Evolutionary conservation across 2,329 filamentous ascomycete species (phyloP), one percentile per base, ranked within the genome.

Genomic region (Torrubiella hemipterigena): DNA sequence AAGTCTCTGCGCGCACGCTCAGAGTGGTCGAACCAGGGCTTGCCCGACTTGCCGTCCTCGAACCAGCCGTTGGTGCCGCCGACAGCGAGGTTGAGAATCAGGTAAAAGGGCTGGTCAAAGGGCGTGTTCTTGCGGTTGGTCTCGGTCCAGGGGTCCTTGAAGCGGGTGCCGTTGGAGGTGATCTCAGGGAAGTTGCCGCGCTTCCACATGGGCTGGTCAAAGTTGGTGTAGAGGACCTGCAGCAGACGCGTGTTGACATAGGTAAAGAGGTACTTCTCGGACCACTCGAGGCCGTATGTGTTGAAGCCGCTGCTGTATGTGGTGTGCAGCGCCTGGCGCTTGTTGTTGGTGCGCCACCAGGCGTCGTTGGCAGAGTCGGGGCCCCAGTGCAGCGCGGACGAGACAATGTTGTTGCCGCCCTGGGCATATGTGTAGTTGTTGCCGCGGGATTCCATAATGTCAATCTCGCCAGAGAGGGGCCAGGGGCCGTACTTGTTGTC

Each of bases 61-160:
- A 91, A 93, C 82, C 82, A 93, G 22, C 83, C 83, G 42, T 86
- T 87, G 15, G 77, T 84, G 30, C 75, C 74, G 18, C 82, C 82
- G 7, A 87, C 81, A 9, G 75, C 81, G 4, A 87, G 62, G 46
- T 83, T 83, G 34, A 89, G 50, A 42, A 86, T 78, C 27, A 89
- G 67, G 45, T 81, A 86, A 47, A 87, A 87, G 12, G 69, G 57
- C 41, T 81, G 67, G 47, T 87, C 81, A 44, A 89, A 89, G 0
- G 82, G 82, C 1, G 81, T 75, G 37, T 77, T 70, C 22, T 66
- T 45, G 18, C 62, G 63, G 8, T 69, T 71, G 1, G 76, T 77
- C 39, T 67, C 49, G 15, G 58, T 63, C 81, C 81, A 87, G 1
- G 68, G 63, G 43, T 85, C 67, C 11, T 56, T 44, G 7, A 84